These are phyloP conservation scores for Xylariaceae sp. DNA, from an alignment of 2,329 filamentous ascomycete genomes.

Conservation along the genomic window DNA sequence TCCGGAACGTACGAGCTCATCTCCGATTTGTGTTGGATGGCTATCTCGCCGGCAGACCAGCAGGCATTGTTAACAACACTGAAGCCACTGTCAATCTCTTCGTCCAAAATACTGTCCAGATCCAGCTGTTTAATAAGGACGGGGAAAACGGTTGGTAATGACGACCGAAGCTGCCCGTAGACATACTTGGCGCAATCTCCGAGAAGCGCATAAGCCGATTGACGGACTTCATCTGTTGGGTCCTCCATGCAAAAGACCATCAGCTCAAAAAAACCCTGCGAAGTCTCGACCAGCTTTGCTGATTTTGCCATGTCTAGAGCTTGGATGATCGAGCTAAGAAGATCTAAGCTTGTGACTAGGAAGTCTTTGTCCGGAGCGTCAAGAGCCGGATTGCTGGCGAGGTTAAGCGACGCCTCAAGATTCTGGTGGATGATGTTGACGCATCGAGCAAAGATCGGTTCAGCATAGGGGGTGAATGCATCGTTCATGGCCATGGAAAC, in stretches of 20 bases:
- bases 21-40: constrained; percentile 71
- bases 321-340: constrained; percentile 90
- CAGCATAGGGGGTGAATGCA: constrained; percentile 79
- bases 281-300: constrained; percentile 69
- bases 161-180: constrained; percentile 74
- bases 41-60: constrained; percentile 93
- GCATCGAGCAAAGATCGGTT: constrained; percentile 83
- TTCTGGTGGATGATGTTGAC: constrained; percentile 90
- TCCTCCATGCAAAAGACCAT: constrained; percentile 92
- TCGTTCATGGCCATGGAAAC: constrained; percentile 82
- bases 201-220: constrained; percentile 91
- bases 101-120: constrained; percentile 70
- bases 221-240: constrained; percentile 83
- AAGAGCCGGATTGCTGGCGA: constrained; percentile 63
- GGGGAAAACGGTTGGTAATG: constrained; percentile 71
- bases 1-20: constrained; percentile 77
- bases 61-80: constrained; percentile 97
- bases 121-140: constrained; percentile 87
- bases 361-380: constrained; percentile 96
- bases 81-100: constrained; percentile 80
- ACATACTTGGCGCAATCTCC: constrained; percentile 94
- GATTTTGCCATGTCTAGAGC: constrained; percentile 74
- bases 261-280: constrained; percentile 85
- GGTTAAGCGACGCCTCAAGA: constrained; percentile 73
- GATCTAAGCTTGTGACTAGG: constrained; percentile 88